Evolutionary conservation across 2,329 filamentous ascomycete species (phyloP).

Genomic region (Cladosporium sp.): DNA sequence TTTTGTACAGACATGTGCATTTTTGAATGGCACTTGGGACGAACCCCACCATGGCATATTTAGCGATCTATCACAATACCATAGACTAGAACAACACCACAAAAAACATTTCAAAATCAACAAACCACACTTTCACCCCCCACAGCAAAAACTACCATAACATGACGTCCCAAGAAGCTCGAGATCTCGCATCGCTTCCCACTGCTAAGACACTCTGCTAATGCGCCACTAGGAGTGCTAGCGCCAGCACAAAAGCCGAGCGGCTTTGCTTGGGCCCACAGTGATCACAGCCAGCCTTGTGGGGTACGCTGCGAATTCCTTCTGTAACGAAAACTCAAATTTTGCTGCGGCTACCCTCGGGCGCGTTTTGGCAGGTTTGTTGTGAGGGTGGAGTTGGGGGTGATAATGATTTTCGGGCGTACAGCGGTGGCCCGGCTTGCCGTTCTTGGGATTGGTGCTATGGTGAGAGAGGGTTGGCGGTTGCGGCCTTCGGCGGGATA

Average conservation of each 20-base stretch:
- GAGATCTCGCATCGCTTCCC: no score
- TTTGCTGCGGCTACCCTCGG: background rate
- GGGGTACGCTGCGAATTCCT: background rate
- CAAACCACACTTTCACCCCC: no score
- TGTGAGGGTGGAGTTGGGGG: background rate
- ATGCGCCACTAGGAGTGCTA: background rate
- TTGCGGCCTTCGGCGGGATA: no score
- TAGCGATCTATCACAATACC: background rate
- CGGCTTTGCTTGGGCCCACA: no score
- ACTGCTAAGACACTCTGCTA: no score
- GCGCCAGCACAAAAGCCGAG: background rate
- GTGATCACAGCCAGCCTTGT: background rate
- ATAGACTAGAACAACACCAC: background rate
- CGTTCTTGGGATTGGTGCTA: no score
- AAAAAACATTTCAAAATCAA: background rate
- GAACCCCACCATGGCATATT: background rate
- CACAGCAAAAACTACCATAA: background rate
- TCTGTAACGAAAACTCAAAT: background rate
- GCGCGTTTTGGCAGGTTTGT: background rate
- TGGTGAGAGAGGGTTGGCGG: no score
- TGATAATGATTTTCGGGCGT: background rate
- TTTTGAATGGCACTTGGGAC: background rate
- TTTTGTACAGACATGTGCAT: constrained; percentile 4
- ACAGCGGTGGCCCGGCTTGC: background rate
- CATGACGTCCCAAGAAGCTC: background rate